phyloP scores from a whole-genome alignment of 2,329 filamentous ascomycete genomes.

The Cytospora leucostoma region DNA sequence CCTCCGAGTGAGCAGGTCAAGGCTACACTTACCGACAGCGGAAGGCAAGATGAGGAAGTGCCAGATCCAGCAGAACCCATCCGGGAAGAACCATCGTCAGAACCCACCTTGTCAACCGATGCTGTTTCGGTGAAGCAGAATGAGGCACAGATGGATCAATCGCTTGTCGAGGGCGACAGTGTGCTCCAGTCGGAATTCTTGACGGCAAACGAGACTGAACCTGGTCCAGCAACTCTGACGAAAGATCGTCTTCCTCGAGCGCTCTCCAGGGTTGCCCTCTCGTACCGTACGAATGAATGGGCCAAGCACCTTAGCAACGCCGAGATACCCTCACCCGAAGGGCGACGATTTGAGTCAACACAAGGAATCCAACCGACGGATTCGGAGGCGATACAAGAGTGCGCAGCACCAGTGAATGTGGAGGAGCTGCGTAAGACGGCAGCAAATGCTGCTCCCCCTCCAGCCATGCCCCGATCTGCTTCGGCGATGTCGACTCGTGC shows the following conservation, averaged over 20 bases:
- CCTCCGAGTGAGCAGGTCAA: conserved; percentile 43
- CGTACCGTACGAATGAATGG: conserved; percentile 94
- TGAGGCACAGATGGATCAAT: conserved; percentile 28
- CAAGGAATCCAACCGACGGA: conserved; percentile 28
- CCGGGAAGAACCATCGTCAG: conserved; percentile 14
- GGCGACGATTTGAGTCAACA: conserved; percentile 40
- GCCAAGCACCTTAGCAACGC: conserved; percentile 83
- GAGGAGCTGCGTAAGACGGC: conserved; percentile 67
- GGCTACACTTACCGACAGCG: conserved; percentile 39
- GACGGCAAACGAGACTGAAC: conserved; percentile 41
- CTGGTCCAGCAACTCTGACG: conserved; percentile 52
- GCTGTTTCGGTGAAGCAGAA: conserved; percentile 26
- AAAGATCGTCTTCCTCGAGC: conserved; percentile 67
- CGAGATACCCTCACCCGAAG: conserved; percentile 69
- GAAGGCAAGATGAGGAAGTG: conserved; percentile 1
- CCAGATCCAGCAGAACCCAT: conserved; percentile 19
- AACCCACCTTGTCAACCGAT: conserved; percentile 16
- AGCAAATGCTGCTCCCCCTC: conserved; percentile 48
- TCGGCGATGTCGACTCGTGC: conserved; percentile 33
- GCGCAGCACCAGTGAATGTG: conserved; percentile 62
- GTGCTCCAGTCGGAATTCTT: conserved; percentile 43
- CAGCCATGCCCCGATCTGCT: conserved; percentile 36
- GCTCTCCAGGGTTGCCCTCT: conserved; percentile 74
- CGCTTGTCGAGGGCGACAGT: conserved; percentile 24
- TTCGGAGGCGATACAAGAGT: conserved; percentile 47